Percentiles rank a stretch among this genome's conserved stretches.
phyloP scores from a whole-genome alignment of 78 protist genomes.

The Reticulomyxa filosa region DNA sequence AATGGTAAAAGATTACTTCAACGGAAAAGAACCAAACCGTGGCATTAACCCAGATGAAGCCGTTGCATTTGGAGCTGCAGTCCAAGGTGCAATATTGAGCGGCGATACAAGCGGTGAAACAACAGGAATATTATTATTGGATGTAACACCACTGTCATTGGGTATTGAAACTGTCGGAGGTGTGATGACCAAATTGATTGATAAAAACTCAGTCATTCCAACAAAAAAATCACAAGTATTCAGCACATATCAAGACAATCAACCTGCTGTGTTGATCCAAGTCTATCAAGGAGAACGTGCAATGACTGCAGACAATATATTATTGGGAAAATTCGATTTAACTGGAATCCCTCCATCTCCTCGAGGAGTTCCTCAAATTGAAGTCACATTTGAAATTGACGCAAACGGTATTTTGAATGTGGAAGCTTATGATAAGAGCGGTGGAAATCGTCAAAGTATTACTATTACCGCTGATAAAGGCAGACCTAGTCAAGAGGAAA shows the following conservation, averaged over 20 bases:
- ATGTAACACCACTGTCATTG: conserved; percentile 75
- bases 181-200: conserved; percentile 79
- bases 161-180: conserved; percentile 96
- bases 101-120: conserved; percentile 55
- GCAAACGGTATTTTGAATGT: conserved; percentile 79
- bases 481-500: conserved; percentile 66
- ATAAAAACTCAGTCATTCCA: conserved; percentile 71
- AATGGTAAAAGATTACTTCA: conserved; percentile 79
- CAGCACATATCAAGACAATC: conserved; percentile 88
- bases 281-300: conserved; percentile 94
- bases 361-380: conserved; percentile 46
- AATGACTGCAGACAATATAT: conserved; percentile 72
- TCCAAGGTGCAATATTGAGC: conserved; percentile 88
- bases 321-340: conserved; percentile 73
- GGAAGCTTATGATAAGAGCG: conserved; percentile 71
- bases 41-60: conserved; percentile 99
- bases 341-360: conserved; percentile 55
- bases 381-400: conserved; percentile 76
- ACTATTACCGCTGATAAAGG: conserved; percentile 81
- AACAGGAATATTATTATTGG: conserved; percentile 50
- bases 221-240: conserved; percentile 80
- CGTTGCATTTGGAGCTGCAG: conserved; percentile 95
- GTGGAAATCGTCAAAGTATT: conserved; percentile 61
- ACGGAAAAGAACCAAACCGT: conserved; percentile 88
- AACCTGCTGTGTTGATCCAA: conserved; percentile 66